Conservation (phyloP, 2,329 filamentous ascomycete species). For the Aspergillus vadensis region DNA sequence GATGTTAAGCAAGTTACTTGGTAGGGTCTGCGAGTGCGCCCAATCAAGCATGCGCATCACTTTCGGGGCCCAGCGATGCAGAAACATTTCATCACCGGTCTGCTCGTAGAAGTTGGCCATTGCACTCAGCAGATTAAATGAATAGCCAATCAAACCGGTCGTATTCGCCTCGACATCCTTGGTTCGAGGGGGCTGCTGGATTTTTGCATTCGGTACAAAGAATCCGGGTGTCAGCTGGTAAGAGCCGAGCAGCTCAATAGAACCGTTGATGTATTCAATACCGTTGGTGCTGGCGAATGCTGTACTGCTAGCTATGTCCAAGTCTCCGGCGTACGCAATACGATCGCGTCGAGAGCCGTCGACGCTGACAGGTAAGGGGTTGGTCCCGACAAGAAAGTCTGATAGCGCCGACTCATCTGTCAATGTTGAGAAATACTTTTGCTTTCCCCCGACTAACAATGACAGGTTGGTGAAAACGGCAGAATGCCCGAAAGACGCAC, state of each 20-base stretch:
- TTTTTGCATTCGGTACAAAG: conserved; percentile 16
- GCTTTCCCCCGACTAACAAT: conserved; percentile 10
- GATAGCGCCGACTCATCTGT: conserved; percentile 30
- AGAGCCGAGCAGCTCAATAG: conserved; percentile 17
- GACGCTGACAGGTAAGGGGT: conserved; percentile 35
- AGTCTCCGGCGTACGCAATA: conserved; percentile 19
- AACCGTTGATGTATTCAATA: conserved; percentile 16
- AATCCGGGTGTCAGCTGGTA: conserved; percentile 15
- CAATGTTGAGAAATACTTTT: conserved; percentile 29
- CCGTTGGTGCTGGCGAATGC: conserved; percentile 19
- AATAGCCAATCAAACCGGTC: conserved; percentile 19
- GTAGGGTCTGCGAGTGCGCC: conserved; percentile 17
- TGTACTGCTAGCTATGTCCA: conserved; percentile 13
- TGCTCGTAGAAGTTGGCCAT: conserved; percentile 16
- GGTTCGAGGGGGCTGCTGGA: conserved; percentile 15
- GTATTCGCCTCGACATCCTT: conserved; percentile 12
- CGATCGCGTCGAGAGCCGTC: conserved; percentile 36
- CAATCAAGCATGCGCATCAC: conserved; percentile 14
- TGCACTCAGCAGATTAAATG: conserved; percentile 12
- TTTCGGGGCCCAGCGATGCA: conserved; percentile 13
- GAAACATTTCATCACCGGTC: conserved; percentile 13
- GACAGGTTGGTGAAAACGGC: conserved; percentile 20
- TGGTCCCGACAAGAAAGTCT: conserved; percentile 41
- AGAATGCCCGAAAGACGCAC: conserved; percentile 33
- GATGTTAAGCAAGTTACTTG: conserved; percentile 17